A percentile compares a stretch with the other conserved stretches of the same genome.
These are phyloP conservation scores for Henckelia pumila DNA, from an alignment of 257 asterid species.

Conservation along the genomic window DNA sequence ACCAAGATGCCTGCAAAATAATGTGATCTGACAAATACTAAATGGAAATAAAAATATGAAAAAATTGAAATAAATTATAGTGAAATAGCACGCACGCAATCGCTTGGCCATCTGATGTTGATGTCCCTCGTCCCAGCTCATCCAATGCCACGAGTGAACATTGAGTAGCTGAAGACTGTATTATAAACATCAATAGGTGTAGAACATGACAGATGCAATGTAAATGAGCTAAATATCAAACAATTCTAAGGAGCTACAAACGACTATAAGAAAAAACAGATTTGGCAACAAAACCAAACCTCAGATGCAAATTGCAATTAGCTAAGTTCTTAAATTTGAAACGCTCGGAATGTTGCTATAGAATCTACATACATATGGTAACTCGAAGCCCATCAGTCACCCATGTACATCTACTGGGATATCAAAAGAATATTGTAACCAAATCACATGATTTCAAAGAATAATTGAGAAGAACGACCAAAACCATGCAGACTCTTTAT, in stretches of 20 bases:
- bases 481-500: constrained; percentile 12
- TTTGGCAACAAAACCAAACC: constrained; percentile 24
- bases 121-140: constrained; percentile 97
- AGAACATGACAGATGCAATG: constrained; percentile 12
- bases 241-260: neutral
- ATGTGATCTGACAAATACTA: neutral
- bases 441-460: constrained; percentile 10
- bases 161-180: constrained; percentile 75
- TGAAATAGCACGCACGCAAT: constrained; percentile 73
- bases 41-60: neutral
- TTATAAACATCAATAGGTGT: constrained; percentile 22
- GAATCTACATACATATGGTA: constrained; percentile 6
- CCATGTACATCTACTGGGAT: neutral
- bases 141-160: constrained; percentile 89
- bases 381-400: neutral
- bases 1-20: neutral
- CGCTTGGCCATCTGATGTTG: constrained; percentile 99
- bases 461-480: constrained; percentile 5
- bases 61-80: neutral
- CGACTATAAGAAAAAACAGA: neutral
- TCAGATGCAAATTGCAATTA: constrained; percentile 9
- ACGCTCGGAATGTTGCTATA: neutral
- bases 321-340: constrained; percentile 12
- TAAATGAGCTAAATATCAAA: constrained; percentile 4
- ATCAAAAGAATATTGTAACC: neutral